Base-by-base conservation (phyloP, 805 yeast species). In the Candida yuanshanica region DNA sequence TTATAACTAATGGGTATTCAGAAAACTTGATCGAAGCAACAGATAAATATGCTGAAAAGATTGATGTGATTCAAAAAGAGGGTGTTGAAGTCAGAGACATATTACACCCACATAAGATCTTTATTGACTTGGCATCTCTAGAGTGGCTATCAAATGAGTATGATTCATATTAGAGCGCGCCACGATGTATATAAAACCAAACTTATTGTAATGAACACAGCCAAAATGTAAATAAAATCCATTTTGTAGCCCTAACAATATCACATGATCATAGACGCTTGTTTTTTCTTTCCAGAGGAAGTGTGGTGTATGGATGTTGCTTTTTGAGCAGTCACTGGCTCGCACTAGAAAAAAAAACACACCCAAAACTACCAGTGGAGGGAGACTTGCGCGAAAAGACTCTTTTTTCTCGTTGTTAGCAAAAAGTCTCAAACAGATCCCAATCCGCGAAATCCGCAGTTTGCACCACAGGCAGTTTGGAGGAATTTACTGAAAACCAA, bases 11-110 rank as follows among this genome's bases (percentile, higher is more conserved):
- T 49, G 76, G 69, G 36, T 59, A 68, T 53, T 69, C 85, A 52
- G 63, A 64, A 42, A 85, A 85, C 51, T 70, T 88, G 51, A 65
- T 81, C 46, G 61, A 70, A 35, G 75, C 88, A 16, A 75, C 86
- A 9, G 75, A 71, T 37, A 56, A 62, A 36, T 69, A 67, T 52
- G 74, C 75, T 46, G 62, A 64, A 23, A 77, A 74, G 52, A 75
- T 85, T 35, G 82, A 74, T 45, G 78, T 89, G 25, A 64, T 84
- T 46, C 76, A 79, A 48, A 81, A 83, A 59, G 95, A 87, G 55
- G 83, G 82, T 18, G 77, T 88, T 27, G 85, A 83, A 58, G 91
- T 90, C 16, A 79, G 90, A 63, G 95, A 89, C 59, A 55, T 90
- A 38, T 74, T 90, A 47, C 83, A 79, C 63, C 91, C 96, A 12